phyloP scores from a whole-genome alignment of 1,284 basidiomycete genomes.

The Agroathelia rolfsii region DNA sequence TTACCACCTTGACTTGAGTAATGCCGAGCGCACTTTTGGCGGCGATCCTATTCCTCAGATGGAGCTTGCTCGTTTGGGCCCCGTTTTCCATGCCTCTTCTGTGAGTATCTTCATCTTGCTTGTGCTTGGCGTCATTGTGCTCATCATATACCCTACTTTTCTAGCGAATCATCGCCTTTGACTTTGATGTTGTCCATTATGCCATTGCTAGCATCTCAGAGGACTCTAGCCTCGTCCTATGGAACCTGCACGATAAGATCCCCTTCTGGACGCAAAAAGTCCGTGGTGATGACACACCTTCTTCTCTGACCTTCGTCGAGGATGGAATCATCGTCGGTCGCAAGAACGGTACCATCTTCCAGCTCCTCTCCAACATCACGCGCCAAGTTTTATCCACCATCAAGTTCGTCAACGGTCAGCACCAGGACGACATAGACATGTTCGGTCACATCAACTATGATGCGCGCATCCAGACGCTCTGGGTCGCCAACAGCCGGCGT shows the following conservation, averaged over 20 bases:
- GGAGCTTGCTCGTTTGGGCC: slow-evolving; percentile 55
- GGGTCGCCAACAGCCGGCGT: slow-evolving; percentile 74
- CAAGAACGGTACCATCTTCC: slow-evolving; percentile 72
- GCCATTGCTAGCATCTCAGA: slow-evolving; percentile 69
- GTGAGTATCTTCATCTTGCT: slow-evolving; percentile 31
- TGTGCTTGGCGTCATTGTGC: not conserved
- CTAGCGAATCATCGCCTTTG: slow-evolving; percentile 69
- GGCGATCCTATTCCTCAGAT: slow-evolving; percentile 54
- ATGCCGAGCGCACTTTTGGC: slow-evolving; percentile 43
- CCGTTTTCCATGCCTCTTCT: slow-evolving; percentile 56
- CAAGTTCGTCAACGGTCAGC: slow-evolving; percentile 59
- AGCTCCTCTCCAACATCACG: slow-evolving; percentile 60
- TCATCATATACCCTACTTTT: slow-evolving; percentile 9
- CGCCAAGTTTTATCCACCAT: slow-evolving; percentile 67
- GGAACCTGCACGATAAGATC: slow-evolving; percentile 65
- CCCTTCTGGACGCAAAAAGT: slow-evolving; percentile 67
- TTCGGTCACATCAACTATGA: slow-evolving; percentile 79
- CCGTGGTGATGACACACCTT: slow-evolving; percentile 66
- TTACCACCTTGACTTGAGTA: slow-evolving; percentile 61
- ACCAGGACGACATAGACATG: slow-evolving; percentile 64
- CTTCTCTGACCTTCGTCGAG: slow-evolving; percentile 72
- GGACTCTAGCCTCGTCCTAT: slow-evolving; percentile 68
- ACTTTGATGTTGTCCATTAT: slow-evolving; percentile 66
- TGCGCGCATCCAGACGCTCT: slow-evolving; percentile 68
- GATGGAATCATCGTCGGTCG: slow-evolving; percentile 70